These are phyloP conservation scores for Polysphondylium violaceum DNA, from an alignment of 78 protist genomes.

Conservation along the genomic window DNA sequence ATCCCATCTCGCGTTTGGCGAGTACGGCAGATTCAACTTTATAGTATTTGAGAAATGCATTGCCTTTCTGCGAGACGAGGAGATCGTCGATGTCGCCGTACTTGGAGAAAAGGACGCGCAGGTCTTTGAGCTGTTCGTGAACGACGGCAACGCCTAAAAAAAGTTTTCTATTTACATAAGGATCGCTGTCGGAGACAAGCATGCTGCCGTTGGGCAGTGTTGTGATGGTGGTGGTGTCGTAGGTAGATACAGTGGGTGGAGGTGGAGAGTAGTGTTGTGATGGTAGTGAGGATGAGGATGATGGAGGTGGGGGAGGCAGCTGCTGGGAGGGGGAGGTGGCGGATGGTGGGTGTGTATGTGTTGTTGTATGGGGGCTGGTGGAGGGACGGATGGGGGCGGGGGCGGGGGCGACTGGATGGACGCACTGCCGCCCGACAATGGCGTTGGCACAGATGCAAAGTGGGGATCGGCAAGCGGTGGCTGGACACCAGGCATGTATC, in stretches of 20 bases:
- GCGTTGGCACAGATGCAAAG: neutral
- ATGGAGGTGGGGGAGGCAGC: neutral
- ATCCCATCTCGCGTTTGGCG: constrained; percentile 3
- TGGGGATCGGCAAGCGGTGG: neutral
- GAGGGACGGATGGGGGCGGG: neutral
- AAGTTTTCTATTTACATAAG: constrained; percentile 36
- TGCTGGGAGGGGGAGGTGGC: neutral
- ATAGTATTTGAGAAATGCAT: neutral
- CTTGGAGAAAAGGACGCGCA: neutral
- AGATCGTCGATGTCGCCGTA: constrained; percentile 5
- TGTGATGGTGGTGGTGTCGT: neutral
- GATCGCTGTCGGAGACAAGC: constrained; percentile 6
- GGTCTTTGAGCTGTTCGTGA: neutral
- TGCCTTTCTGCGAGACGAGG: neutral
- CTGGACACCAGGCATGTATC: neutral
- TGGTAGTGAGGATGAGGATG: constrained; percentile 6
- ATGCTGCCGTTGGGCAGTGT: neutral
- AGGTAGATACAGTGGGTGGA: neutral
- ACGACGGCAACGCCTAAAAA: neutral
- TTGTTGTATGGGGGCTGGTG: neutral
- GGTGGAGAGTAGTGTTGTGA: neutral
- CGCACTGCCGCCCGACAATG: neutral
- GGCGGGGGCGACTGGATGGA: neutral
- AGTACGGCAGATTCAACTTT: constrained; percentile 7
- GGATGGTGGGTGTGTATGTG: constrained; percentile 2